Percentiles rank a stretch among this genome's conserved stretches.
Conservation (phyloP, 2,329 filamentous ascomycete species). For the Trichophaea hybrida region DNA sequence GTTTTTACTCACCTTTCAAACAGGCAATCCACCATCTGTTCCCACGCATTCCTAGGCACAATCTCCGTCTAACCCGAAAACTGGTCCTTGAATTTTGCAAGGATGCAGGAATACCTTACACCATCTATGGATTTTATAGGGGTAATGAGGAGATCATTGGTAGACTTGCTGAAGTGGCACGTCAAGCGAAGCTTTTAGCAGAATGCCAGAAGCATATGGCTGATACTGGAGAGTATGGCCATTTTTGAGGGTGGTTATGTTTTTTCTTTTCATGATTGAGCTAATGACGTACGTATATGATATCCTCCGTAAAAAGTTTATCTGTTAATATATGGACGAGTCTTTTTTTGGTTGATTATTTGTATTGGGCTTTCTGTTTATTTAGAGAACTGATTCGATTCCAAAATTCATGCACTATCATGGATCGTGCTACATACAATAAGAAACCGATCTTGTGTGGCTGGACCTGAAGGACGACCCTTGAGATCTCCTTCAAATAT, state of each 20-base stretch:
- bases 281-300: too few species aligned
- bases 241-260: background rate
- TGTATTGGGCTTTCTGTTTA: too few species aligned
- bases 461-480: too few species aligned
- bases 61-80: slow-evolving; percentile 59
- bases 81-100: slow-evolving; percentile 68
- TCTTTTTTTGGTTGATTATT: too few species aligned
- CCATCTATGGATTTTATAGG: slow-evolving; percentile 69
- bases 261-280: too few species aligned
- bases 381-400: too few species aligned
- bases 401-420: too few species aligned
- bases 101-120: slow-evolving; percentile 72
- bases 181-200: slow-evolving; percentile 60
- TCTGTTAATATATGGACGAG: too few species aligned
- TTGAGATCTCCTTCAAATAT: too few species aligned
- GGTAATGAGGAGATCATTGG: slow-evolving; percentile 71
- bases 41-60: slow-evolving; percentile 71
- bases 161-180: slow-evolving; percentile 60
- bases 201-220: slow-evolving; percentile 45
- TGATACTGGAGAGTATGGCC: slow-evolving; percentile 14
- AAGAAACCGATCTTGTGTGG: too few species aligned
- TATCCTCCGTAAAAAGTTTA: too few species aligned
- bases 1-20: slow-evolving; percentile 4
- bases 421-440: too few species aligned
- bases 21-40: slow-evolving; percentile 68